phyloP scores from a whole-genome alignment of 1,139 yeast species.

The Taiozyma sp. region DNA sequence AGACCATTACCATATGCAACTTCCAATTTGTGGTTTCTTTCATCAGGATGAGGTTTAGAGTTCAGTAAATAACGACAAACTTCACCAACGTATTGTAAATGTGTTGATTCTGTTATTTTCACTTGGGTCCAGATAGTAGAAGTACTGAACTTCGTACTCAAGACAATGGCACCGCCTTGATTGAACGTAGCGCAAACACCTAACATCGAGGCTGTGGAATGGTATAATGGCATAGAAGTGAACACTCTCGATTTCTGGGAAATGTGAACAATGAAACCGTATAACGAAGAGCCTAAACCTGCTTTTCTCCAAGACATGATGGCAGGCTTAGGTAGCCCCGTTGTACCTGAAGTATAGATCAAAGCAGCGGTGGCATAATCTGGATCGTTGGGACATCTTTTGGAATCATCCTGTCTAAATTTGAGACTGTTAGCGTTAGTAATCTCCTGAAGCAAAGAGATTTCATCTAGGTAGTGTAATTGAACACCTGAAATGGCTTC shows the following conservation, averaged over 20 bases:
- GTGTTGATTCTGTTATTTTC: slow-evolving; percentile 63
- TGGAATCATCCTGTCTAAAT: slow-evolving; percentile 49
- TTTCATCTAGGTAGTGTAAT: slow-evolving; percentile 55
- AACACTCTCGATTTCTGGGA: slow-evolving; percentile 54
- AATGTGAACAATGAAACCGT: slow-evolving; percentile 67
- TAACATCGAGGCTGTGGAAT: slow-evolving; percentile 87
- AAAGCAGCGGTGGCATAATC: slow-evolving; percentile 66
- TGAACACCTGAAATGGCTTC: slow-evolving; percentile 33
- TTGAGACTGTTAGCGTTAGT: slow-evolving; percentile 43
- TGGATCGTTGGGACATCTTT: slow-evolving; percentile 51
- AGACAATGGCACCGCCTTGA: slow-evolving; percentile 71
- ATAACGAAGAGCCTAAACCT: slow-evolving; percentile 59
- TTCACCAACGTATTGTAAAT: slow-evolving; percentile 93
- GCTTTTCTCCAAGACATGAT: slow-evolving; percentile 90
- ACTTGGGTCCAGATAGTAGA: slow-evolving; percentile 92
- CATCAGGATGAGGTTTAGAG: slow-evolving; percentile 61
- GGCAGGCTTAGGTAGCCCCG: slow-evolving; percentile 94
- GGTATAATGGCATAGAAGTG: slow-evolving; percentile 95
- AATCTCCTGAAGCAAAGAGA: slow-evolving; percentile 37
- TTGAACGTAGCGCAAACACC: slow-evolving; percentile 75
- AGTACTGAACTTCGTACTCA: slow-evolving; percentile 82
- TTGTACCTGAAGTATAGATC: slow-evolving; percentile 92
- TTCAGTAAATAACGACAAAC: slow-evolving; percentile 83
- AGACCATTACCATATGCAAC: slow-evolving; percentile 93
- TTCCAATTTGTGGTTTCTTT: slow-evolving; percentile 55